These are phyloP conservation scores for Platanus orientalis DNA, from an alignment of 164 flowering plant species.

Conservation along the genomic window DNA sequence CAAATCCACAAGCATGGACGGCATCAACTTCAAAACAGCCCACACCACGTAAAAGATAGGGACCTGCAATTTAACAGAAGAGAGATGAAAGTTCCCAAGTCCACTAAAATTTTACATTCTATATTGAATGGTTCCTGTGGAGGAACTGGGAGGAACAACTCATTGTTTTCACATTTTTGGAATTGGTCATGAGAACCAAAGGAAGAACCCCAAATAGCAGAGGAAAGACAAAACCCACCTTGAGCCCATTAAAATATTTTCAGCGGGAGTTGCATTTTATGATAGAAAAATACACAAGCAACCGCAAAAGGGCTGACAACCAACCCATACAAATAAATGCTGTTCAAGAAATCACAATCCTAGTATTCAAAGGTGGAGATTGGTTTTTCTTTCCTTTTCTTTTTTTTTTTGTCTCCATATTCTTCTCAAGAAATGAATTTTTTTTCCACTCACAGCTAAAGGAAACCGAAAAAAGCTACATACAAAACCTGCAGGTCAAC, in stretches of 20 bases:
- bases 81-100: not conserved
- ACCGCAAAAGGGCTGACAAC: not conserved
- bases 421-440: conserved; percentile 4
- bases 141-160: not conserved
- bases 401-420: no score
- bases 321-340: not conserved
- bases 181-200: not conserved
- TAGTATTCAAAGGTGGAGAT: not conserved
- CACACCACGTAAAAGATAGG: not conserved
- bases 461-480: not conserved
- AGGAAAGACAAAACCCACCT: not conserved
- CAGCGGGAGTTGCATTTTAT: not conserved
- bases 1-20: not conserved
- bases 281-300: not conserved
- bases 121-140: no score
- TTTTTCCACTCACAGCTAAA: not conserved
- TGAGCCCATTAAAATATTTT: not conserved
- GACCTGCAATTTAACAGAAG: not conserved
- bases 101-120: not conserved
- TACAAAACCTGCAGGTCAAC: conserved; percentile 9
- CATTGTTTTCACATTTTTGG: not conserved
- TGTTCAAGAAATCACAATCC: not conserved
- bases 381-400: not conserved
- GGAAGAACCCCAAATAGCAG: not conserved
- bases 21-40: not conserved